A percentile compares a stretch with the other conserved stretches of the same genome.
phyloP scores from a whole-genome alignment of 2,329 filamentous ascomycete genomes.

The Hymenoscyphus fraxineus region DNA sequence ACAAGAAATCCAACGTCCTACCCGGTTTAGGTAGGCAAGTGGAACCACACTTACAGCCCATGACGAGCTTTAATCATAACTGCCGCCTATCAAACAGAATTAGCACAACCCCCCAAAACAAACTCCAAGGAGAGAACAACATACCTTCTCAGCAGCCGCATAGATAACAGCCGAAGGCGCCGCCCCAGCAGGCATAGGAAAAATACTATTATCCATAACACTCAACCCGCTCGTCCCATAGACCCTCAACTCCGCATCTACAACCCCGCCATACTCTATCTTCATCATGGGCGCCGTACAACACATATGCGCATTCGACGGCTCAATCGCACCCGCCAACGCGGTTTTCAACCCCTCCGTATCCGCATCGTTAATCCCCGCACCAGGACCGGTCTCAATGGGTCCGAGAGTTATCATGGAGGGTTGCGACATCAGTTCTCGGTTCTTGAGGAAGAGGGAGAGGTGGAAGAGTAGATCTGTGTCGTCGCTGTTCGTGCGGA shows the following conservation, averaged over 20 bases:
- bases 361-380: slow-evolving; percentile 50
- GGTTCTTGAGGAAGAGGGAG: slow-evolving; percentile 13
- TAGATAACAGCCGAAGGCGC: slow-evolving; percentile 21
- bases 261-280: slow-evolving; percentile 35
- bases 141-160: slow-evolving; percentile 23
- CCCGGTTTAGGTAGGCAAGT: background rate
- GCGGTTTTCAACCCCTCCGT: slow-evolving; percentile 72
- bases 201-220: slow-evolving; percentile 37
- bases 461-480: slow-evolving; percentile 35
- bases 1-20: background rate
- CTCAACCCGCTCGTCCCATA: slow-evolving; percentile 38
- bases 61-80: slow-evolving; percentile 14
- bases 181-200: slow-evolving; percentile 30
- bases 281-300: slow-evolving; percentile 21
- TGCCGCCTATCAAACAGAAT: slow-evolving; percentile 8
- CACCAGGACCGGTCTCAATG: slow-evolving; percentile 35
- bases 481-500: slow-evolving; percentile 36
- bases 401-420: slow-evolving; percentile 34
- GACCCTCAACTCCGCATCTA: slow-evolving; percentile 34
- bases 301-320: slow-evolving; percentile 44
- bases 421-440: slow-evolving; percentile 30
- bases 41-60: background rate
- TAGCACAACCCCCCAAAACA: background rate
- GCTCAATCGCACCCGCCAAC: slow-evolving; percentile 60
- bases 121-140: background rate